Percentiles rank a stretch among this genome's conserved stretches.
phyloP scores from a whole-genome alignment of 1,139 yeast species.

The Sporopachydermia cereana region DNA sequence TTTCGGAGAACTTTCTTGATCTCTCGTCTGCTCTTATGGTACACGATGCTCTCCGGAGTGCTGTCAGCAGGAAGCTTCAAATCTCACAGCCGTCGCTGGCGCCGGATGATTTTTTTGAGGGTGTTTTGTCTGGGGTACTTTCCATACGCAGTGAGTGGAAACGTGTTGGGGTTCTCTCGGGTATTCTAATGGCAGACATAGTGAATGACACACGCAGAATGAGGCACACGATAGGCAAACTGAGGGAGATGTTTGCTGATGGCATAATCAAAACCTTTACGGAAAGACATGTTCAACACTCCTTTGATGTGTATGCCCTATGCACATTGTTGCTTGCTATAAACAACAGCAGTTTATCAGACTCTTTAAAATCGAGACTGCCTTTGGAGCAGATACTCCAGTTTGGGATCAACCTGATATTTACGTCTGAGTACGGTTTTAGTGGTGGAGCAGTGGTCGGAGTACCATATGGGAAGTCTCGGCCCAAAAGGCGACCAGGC shows the following conservation, averaged over 20 bases:
- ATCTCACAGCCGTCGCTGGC: slow-evolving; percentile 54
- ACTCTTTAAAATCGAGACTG: not conserved
- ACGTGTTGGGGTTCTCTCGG: slow-evolving; percentile 43
- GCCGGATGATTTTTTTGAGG: slow-evolving; percentile 38
- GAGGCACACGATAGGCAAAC: not conserved
- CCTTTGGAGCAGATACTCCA: not conserved
- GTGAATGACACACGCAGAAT: not conserved
- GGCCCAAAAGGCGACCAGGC: not conserved
- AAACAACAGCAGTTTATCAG: not conserved
- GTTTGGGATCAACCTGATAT: not conserved
- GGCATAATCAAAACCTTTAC: not conserved
- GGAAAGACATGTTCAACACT: not conserved
- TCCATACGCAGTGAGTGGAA: slow-evolving; percentile 34
- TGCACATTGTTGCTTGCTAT: not conserved
- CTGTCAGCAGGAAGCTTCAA: slow-evolving; percentile 39
- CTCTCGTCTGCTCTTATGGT: slow-evolving; percentile 13
- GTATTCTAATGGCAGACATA: slow-evolving; percentile 34
- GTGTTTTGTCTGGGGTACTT: slow-evolving; percentile 29
- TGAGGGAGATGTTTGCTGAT: not conserved
- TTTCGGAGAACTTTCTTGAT: slow-evolving; percentile 18
- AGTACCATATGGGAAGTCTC: not conserved
- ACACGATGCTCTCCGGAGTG: slow-evolving; percentile 28
- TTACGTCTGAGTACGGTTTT: not conserved
- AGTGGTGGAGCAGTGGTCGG: not conserved
- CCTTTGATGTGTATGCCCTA: not conserved